Evolutionary conservation across 495 filamentous ascomycete genomes (phyloP), one percentile per base, ranked within the genome.

Genomic region (Thermochaetoides thermophila): DNA sequence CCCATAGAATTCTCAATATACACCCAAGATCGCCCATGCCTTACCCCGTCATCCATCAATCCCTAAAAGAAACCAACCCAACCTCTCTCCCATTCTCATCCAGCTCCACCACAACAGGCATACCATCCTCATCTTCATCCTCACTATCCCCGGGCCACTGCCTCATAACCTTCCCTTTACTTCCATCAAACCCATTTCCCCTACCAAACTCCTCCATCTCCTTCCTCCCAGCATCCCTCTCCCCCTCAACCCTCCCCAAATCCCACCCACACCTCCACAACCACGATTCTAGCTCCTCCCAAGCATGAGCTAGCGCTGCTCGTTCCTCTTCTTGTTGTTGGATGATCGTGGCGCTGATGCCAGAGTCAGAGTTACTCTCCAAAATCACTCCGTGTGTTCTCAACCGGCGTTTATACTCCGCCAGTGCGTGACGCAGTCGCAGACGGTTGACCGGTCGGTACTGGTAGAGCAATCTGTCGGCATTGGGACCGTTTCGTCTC

Each of bases 121-220:
- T 76, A 62, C 84, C 86, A 48, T 94, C 87, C 12, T 93, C 84
- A 48, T 89, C 67, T 37, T 84, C 75, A 11, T n/a, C n/a, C n/a
- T 35, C 35, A 32, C 92, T 74, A 44, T 73, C 58, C 52, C 86
- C 82, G 15, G 76, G 84, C 80, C 49, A 84, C 82, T 55, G 49
- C 51, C 25, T 84, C 42, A 52, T 73, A 42, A 7, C 57, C 38
- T 19, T 53, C 54, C 18, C 57, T 46, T 11, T 29, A 11, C 7
- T 17, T 23, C 6, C 11, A 24, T 24, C 11, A 24, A 24, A 11
- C 6, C 21, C 21, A 6, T 24, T 24, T 24, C n/a, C n/a, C n/a
- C n/a, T n/a, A n/a, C n/a, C n/a, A n/a, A n/a, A n/a, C n/a, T 10
- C 22, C 7, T 21, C 32, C 12, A 18, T 16, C 10, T 11, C 26